Conservation (phyloP, 2,329 filamentous ascomycete genomes). For the Scedosporium minutisporum region DNA sequence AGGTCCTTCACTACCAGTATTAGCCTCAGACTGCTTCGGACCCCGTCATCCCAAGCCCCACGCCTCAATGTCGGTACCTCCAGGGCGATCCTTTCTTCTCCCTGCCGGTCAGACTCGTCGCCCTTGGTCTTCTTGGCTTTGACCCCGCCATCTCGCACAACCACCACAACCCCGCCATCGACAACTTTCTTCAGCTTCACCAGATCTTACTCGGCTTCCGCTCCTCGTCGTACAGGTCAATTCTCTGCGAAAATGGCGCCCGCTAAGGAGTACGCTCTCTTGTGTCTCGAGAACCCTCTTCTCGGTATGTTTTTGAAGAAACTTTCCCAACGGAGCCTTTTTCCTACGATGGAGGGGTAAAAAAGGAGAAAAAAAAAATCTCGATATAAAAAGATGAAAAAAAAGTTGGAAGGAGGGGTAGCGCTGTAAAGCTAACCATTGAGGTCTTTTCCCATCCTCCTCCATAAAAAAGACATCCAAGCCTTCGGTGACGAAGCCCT, state of each 20-base stretch:
- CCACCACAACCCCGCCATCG: not conserved
- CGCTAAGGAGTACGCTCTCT: slow-evolving; percentile 72
- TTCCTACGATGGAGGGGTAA: not conserved
- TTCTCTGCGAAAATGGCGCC: slow-evolving; percentile 52
- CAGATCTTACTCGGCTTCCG: not conserved
- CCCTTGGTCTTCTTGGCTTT: not conserved
- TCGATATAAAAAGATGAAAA: not conserved
- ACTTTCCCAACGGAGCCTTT: not conserved
- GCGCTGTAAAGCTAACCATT: not conserved
- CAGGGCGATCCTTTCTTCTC: not conserved
- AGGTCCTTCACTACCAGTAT: not conserved
- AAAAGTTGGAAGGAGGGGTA: not conserved
- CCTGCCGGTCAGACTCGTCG: not conserved
- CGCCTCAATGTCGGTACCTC: not conserved
- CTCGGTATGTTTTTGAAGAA: slow-evolving; percentile 51
- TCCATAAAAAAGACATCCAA: slow-evolving; percentile 64
- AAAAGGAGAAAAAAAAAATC: too few species aligned
- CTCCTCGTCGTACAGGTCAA: not conserved
- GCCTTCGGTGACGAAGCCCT: slow-evolving; percentile 72
- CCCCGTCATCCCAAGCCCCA: not conserved
- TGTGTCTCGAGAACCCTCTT: slow-evolving; percentile 95
- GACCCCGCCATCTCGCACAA: not conserved
- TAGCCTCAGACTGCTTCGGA: not conserved
- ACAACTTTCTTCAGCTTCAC: slow-evolving; percentile 3
- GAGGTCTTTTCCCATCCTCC: not conserved